Conservation (phyloP, 2,329 filamentous ascomycete species). For the Epichloe elymi region DNA sequence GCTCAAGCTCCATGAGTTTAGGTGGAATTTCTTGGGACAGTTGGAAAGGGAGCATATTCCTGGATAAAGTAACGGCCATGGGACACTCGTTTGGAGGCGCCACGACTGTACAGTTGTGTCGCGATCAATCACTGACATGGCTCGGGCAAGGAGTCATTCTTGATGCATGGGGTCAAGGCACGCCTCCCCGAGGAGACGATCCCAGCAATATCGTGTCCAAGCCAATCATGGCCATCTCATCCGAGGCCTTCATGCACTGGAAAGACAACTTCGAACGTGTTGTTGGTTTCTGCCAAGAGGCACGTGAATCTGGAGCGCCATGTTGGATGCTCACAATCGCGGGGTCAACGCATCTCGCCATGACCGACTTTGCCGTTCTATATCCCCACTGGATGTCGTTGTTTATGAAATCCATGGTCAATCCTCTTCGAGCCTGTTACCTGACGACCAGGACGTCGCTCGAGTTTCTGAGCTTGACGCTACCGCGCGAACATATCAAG, state of each 20-base stretch:
- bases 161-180: slow-evolving; percentile 48
- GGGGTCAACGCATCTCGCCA: slow-evolving; percentile 52
- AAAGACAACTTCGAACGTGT: slow-evolving; percentile 47
- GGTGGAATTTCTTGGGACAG: slow-evolving; percentile 39
- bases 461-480: slow-evolving; percentile 44
- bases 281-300: slow-evolving; percentile 42
- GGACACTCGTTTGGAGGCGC: slow-evolving; percentile 57
- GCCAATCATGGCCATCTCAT: slow-evolving; percentile 50
- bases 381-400: slow-evolving; percentile 46
- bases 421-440: slow-evolving; percentile 48
- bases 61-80: slow-evolving; percentile 45
- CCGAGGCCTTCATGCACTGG: slow-evolving; percentile 61
- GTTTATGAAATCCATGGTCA: slow-evolving; percentile 49
- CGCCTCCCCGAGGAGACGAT: slow-evolving; percentile 29
- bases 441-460: slow-evolving; percentile 49
- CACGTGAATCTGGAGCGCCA: slow-evolving; percentile 28
- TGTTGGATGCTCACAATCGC: slow-evolving; percentile 39
- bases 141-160: slow-evolving; percentile 52
- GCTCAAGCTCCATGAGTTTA: slow-evolving; percentile 45
- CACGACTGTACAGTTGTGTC: slow-evolving; percentile 46
- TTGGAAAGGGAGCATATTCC: slow-evolving; percentile 43
- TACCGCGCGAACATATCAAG: slow-evolving; percentile 32
- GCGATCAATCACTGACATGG: slow-evolving; percentile 39
- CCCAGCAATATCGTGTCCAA: slow-evolving; percentile 30
- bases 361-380: slow-evolving; percentile 53